Percentiles rank a stretch among this genome's conserved stretches.
Conservation (phyloP, 2,329 filamentous ascomycete genomes). For the Penicillium decumbens region DNA sequence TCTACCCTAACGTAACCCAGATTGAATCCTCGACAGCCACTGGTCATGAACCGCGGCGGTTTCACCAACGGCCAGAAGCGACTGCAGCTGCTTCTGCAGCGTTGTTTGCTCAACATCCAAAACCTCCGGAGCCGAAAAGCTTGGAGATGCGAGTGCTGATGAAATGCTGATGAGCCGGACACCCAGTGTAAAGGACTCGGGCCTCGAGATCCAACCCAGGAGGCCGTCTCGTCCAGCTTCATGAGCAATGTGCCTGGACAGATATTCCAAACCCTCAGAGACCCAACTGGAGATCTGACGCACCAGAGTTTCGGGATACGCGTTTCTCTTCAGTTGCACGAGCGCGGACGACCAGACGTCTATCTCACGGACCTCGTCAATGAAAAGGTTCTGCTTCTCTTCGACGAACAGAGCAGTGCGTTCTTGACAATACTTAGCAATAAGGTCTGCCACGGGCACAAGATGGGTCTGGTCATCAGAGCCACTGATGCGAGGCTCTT, state of each 20-base stretch:
- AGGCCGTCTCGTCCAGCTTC: conserved; percentile 54
- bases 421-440: conserved; percentile 37
- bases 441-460: conserved; percentile 23
- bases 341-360: conserved; percentile 61
- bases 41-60: conserved; percentile 28
- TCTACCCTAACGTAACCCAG: conserved; percentile 14
- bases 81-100: conserved; percentile 24
- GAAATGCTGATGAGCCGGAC: conserved; percentile 40
- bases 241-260: conserved; percentile 27
- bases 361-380: conserved; percentile 74
- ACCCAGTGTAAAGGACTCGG: conserved; percentile 56
- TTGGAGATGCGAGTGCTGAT: conserved; percentile 27
- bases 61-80: conserved; percentile 23
- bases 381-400: conserved; percentile 92
- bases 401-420: conserved; percentile 64
- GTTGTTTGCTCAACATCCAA: conserved; percentile 14
- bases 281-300: conserved; percentile 31
- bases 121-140: conserved; percentile 16
- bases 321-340: conserved; percentile 21
- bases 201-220: conserved; percentile 67
- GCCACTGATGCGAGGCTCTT: conserved; percentile 25
- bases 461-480: conserved; percentile 14
- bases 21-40: conserved; percentile 30
- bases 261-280: conserved; percentile 28
- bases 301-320: conserved; percentile 22